Evolutionary conservation across 2,329 filamentous ascomycete species (phyloP).

Genomic region (Sclerotinia glacialis): DNA sequence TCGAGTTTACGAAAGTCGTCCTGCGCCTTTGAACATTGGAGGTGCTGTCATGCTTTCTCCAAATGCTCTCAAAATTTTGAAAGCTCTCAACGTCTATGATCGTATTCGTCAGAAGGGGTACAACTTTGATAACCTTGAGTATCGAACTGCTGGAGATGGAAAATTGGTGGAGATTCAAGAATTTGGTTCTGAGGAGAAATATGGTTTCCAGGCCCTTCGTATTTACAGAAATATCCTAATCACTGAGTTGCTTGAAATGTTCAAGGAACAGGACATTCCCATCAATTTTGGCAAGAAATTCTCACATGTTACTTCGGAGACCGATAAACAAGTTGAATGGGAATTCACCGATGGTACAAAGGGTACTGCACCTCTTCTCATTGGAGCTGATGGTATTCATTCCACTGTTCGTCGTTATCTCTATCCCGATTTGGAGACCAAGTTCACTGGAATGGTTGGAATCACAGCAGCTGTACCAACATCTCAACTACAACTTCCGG

Average conservation of each 20-base stretch:
- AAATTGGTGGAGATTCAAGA: slow-evolving; percentile 45
- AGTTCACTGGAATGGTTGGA: slow-evolving; percentile 49
- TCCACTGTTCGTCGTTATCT: slow-evolving; percentile 53
- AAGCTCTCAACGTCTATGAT: slow-evolving; percentile 49
- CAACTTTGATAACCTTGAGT: slow-evolving; percentile 52
- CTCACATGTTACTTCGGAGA: slow-evolving; percentile 44
- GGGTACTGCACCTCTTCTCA: slow-evolving; percentile 45
- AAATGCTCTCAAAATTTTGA: slow-evolving; percentile 55
- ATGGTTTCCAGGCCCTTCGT: slow-evolving; percentile 53
- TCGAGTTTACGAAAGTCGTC: slow-evolving; percentile 52
- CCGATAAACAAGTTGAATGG: slow-evolving; percentile 44
- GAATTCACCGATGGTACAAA: slow-evolving; percentile 48
- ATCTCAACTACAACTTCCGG: slow-evolving; percentile 29
- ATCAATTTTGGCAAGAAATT: slow-evolving; percentile 52
- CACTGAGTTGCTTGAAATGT: slow-evolving; percentile 45
- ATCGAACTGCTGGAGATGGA: slow-evolving; percentile 40
- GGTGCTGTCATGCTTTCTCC: slow-evolving; percentile 59
- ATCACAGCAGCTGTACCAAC: slow-evolving; percentile 37
- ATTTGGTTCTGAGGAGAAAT: slow-evolving; percentile 48
- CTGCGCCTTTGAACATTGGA: slow-evolving; percentile 47
- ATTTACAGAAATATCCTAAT: slow-evolving; percentile 54
- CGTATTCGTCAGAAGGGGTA: slow-evolving; percentile 46
- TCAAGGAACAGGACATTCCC: slow-evolving; percentile 43
- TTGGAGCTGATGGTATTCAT: slow-evolving; percentile 61
- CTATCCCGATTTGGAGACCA: slow-evolving; percentile 48